Percentiles rank a stretch among this genome's conserved stretches.
These are phyloP conservation scores for Ogataea allantospora DNA, from an alignment of 805 yeast species.

Conservation along the genomic window DNA sequence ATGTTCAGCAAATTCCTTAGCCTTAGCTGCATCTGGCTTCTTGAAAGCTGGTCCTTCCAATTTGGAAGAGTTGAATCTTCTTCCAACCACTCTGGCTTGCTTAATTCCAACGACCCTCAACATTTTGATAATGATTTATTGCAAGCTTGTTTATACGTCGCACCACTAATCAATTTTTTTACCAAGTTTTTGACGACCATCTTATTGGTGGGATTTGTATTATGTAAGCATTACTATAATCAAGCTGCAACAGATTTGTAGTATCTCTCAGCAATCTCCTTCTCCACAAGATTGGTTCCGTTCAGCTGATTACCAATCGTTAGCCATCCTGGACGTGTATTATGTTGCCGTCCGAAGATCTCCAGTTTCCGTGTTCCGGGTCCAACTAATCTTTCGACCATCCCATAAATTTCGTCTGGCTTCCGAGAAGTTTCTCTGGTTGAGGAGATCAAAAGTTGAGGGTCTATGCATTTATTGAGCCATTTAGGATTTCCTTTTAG, in stretches of 20 bases:
- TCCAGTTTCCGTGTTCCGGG: constrained; percentile 75
- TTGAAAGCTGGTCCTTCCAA: constrained; percentile 44
- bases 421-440: constrained; percentile 88
- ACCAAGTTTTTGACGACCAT: constrained; percentile 3
- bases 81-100: constrained; percentile 28
- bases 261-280: constrained; percentile 42
- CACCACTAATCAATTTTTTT: constrained; percentile 12
- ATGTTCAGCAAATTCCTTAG: constrained; percentile 63
- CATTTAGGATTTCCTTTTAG: constrained; percentile 76
- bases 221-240: constrained; percentile 1
- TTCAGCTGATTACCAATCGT: constrained; percentile 76
- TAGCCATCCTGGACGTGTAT: constrained; percentile 87
- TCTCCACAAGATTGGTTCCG: constrained; percentile 57
- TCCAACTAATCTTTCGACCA: constrained; percentile 84
- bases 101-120: constrained; percentile 42
- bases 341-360: constrained; percentile 85
- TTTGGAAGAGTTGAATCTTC: constrained; percentile 33
- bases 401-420: constrained; percentile 87
- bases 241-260: constrained; percentile 5
- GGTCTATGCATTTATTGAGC: constrained; percentile 64
- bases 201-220: constrained; percentile 8
- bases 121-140: constrained; percentile 31
- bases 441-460: constrained; percentile 74
- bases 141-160: constrained; percentile 7
- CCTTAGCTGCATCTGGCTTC: constrained; percentile 58